These are phyloP conservation scores for Annona cherimola DNA, from an alignment of 164 flowering plant genomes.

Conservation along the genomic window DNA sequence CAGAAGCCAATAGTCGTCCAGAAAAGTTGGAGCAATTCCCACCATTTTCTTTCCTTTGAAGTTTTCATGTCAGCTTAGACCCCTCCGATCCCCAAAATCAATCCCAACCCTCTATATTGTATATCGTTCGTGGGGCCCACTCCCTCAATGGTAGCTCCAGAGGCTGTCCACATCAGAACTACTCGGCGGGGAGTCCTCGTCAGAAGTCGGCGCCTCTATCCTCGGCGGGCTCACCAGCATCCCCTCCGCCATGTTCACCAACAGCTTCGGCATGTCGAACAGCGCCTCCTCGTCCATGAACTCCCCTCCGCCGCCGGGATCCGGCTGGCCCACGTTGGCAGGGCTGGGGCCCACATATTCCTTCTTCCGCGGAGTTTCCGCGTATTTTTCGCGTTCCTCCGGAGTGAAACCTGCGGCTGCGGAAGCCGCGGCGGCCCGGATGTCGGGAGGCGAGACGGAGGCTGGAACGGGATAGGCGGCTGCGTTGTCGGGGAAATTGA, in stretches of 20 bases:
- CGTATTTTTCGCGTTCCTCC: not conserved
- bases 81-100: not conserved
- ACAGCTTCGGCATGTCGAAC: conserved; percentile 48
- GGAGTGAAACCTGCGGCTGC: conserved; percentile 38
- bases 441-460: conserved; percentile 43
- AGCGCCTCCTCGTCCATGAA: conserved; percentile 48
- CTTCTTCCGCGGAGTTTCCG: not conserved
- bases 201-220: conserved; percentile 24
- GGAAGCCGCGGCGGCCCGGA: conserved; percentile 51
- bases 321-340: not conserved
- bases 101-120: not conserved
- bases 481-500: conserved; percentile 54
- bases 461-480: conserved; percentile 36
- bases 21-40: not conserved
- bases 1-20: not conserved
- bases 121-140: not conserved
- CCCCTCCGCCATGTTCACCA: conserved; percentile 60
- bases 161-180: conserved; percentile 28
- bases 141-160: conserved; percentile 32
- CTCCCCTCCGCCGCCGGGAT: conserved; percentile 16
- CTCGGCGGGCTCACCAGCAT: conserved; percentile 61
- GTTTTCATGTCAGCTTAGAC: not conserved
- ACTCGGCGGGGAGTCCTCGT: conserved; percentile 20
- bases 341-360: conserved; percentile 1
- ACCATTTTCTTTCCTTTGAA: not conserved